Base-by-base conservation (phyloP, 495 filamentous ascomycete species). In the Lepraria neglecta region DNA sequence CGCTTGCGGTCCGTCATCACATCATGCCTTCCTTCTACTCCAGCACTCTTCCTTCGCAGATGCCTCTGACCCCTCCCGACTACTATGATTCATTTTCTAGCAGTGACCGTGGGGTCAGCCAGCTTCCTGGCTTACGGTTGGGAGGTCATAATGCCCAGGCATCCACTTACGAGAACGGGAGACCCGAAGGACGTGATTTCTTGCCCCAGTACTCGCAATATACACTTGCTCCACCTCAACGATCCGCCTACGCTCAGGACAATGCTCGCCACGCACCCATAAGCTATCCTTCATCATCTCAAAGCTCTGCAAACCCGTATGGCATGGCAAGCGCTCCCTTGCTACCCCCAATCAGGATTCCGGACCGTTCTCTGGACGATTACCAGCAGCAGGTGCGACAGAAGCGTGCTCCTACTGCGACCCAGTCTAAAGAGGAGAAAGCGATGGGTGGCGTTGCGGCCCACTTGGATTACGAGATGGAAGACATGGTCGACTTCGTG, bases 391-490 rank as follows among this genome's bases (percentile, higher is more conserved):
- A 57, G 3, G 47, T 42, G 46, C 47, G 38, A 6, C n/a, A 52
- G 6, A 59, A 57, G 40, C 53, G 43, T 46, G 30, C 61, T 40
- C 62, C 53, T 27, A 52, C 43, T 40, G 53, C 43, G 40, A 68
- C 70, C 51, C 63, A 64, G 44, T 74, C 68, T 21, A 83, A 79
- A 69, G 79, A 80, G 65, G 77, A 81, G 54, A 82, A 80, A 64
- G 68, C 79, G 6, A 78, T 82, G 73, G 94, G 94, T 76, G 94
- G 94, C 67, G 95, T 99, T 44, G 92, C 94, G 68, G 89, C 90
- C 59, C 87, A 95, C 73, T 83, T 99, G 72, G 95, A 99, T 78
- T 99, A 99, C 74, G 94, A 97, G 72, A 94, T 97, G 85, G 91
- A 96, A 65, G 80, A 90, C 72, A 99, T 97, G 91, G 88, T 91